phyloP scores from a whole-genome alignment of 2,329 filamentous ascomycete species.

The Grosmannia serpens region DNA sequence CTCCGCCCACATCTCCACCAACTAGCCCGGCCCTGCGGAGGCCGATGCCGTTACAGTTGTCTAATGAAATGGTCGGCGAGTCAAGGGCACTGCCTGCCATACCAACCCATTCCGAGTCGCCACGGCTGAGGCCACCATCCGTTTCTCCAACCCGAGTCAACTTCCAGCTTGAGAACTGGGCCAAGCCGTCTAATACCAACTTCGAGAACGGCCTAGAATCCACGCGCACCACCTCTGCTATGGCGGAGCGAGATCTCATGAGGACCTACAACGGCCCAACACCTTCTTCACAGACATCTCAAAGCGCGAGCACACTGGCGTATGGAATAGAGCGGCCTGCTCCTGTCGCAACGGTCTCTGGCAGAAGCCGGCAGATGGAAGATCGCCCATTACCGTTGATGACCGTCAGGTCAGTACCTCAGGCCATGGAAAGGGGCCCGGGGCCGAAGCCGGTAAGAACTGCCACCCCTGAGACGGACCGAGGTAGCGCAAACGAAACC shows the following conservation, averaged over 20 bases:
- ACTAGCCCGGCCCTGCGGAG: conserved; percentile 21
- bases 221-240: conserved; percentile 5
- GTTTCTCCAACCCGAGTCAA: conserved; percentile 46
- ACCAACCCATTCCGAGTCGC: conserved; percentile 20
- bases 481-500: conserved; percentile 22
- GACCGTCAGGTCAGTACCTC: conserved; percentile 6
- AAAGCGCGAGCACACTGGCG: conserved; percentile 6
- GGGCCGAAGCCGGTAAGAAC: background rate
- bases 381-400: conserved; percentile 8
- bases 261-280: conserved; percentile 23
- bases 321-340: background rate
- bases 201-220: conserved; percentile 28
- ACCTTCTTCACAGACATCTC: conserved; percentile 26
- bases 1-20: conserved; percentile 14
- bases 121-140: conserved; percentile 38
- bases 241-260: conserved; percentile 19
- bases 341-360: background rate
- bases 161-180: conserved; percentile 41
- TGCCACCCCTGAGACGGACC: conserved; percentile 18
- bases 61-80: conserved; percentile 7
- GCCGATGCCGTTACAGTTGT: conserved; percentile 23
- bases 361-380: conserved; percentile 4
- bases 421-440: conserved; percentile 14
- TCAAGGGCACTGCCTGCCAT: conserved; percentile 14
- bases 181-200: conserved; percentile 37